Conservation (phyloP, 176 grass and related monocot genomes). For the Bolboschoenus planiculmis region DNA sequence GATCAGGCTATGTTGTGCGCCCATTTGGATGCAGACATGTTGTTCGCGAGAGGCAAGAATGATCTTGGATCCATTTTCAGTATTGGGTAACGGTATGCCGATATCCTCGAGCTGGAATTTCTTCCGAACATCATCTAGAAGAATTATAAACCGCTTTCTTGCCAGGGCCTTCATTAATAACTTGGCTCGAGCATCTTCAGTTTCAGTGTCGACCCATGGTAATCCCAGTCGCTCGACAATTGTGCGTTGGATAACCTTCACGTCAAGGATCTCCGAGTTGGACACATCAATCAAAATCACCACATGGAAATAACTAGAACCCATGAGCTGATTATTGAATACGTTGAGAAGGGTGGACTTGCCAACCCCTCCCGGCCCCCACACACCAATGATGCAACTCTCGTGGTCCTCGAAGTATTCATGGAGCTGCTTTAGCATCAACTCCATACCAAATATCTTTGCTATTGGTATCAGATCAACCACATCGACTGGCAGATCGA, state of each 20-base stretch:
- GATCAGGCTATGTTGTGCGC: not conserved
- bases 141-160: conserved; percentile 19
- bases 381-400: conserved; percentile 40
- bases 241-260: conserved; percentile 23
- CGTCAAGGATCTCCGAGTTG: conserved; percentile 31
- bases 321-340: conserved; percentile 46
- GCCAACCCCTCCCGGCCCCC: conserved; percentile 51
- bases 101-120: not conserved
- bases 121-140: not conserved
- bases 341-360: conserved; percentile 53
- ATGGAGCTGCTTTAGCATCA: not conserved
- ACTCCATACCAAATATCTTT: not conserved
- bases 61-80: not conserved
- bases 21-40: not conserved
- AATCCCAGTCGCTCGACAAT: conserved; percentile 44
- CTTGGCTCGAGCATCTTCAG: conserved; percentile 25
- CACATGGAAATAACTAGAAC: conserved; percentile 18
- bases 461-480: not conserved
- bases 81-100: not conserved
- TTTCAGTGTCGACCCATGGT: conserved; percentile 28
- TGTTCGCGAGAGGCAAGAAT: not conserved
- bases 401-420: not conserved
- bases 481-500: not conserved
- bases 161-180: conserved; percentile 33
- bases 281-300: conserved; percentile 57